phyloP scores from a whole-genome alignment of 768 basidiomycete genomes.

The Collybia nuda region DNA sequence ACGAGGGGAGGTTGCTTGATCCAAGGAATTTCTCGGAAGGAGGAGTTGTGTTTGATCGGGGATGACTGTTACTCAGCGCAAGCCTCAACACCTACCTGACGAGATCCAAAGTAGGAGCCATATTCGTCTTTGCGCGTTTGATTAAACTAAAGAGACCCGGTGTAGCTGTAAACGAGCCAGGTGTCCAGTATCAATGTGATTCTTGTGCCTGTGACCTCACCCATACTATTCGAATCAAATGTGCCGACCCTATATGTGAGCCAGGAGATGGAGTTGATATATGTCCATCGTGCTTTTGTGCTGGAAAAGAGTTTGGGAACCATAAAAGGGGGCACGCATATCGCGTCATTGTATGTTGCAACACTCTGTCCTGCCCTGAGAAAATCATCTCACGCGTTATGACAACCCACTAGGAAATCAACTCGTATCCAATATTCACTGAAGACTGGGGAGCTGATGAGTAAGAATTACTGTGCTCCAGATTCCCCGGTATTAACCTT shows the following conservation, averaged over 20 bases:
- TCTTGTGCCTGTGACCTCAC: conserved; percentile 86
- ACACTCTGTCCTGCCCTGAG: neutral
- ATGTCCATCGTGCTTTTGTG: conserved; percentile 90
- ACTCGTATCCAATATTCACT: conserved; percentile 94
- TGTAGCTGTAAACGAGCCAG: conserved; percentile 77
- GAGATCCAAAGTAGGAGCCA: conserved; percentile 57
- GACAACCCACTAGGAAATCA: conserved; percentile 67
- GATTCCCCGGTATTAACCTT: neutral
- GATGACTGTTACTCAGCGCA: conserved; percentile 71
- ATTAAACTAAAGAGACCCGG: conserved; percentile 3
- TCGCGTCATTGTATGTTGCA: conserved; percentile 75
- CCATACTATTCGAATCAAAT: conserved; percentile 95
- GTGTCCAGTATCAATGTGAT: conserved; percentile 83
- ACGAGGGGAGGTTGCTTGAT: neutral
- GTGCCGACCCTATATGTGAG: conserved; percentile 75
- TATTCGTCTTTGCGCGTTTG: neutral
- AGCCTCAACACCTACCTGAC: conserved; percentile 61
- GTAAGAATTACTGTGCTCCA: conserved; percentile 40
- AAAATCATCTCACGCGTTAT: neutral
- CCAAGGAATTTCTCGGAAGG: neutral
- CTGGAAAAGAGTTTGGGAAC: conserved; percentile 83
- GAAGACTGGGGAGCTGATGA: conserved; percentile 99
- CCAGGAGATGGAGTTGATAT: conserved; percentile 82
- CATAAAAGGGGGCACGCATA: conserved; percentile 90
- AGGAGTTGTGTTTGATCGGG: neutral